Evolutionary conservation across 768 basidiomycete genomes (phyloP).

Genomic region (Tricholoma sp.): DNA sequence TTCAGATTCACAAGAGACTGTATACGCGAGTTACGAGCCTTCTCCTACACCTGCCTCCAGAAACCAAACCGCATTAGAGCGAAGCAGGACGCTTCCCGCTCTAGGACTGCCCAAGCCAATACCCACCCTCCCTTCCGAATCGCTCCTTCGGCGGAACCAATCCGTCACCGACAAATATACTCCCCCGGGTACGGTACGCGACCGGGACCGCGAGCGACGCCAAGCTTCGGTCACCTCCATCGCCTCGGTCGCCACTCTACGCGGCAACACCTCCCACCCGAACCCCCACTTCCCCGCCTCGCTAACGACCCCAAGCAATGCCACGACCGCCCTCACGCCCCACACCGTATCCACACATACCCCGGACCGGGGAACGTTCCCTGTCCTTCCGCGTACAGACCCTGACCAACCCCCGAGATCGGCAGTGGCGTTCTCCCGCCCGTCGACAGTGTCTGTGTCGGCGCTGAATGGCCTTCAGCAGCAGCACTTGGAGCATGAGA

Average conservation of each 20-base stretch:
- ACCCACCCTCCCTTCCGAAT: conserved; percentile 51
- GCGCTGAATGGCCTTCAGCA: conserved; percentile 52
- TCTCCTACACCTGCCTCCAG: conserved; percentile 42
- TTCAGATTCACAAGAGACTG: conserved; percentile 38
- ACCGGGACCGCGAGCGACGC: conserved; percentile 12
- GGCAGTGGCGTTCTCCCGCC: conserved; percentile 62
- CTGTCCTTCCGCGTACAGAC: conserved; percentile 27
- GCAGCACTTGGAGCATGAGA: conserved; percentile 38
- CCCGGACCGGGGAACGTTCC: conserved; percentile 18
- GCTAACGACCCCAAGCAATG: conserved; percentile 45
- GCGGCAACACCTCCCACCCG: conserved; percentile 35
- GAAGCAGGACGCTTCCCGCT: conserved; percentile 41
- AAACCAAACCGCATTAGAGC: conserved; percentile 27
- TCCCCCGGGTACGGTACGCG: conserved; percentile 6
- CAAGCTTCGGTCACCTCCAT: conserved; percentile 32
- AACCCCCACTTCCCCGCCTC: conserved; percentile 29
- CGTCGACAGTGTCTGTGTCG: conserved; percentile 47
- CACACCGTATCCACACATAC: conserved; percentile 54
- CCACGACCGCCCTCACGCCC: conserved; percentile 64
- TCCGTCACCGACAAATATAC: conserved; percentile 7
- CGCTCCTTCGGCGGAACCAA: conserved; percentile 15
- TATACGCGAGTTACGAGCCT: conserved; percentile 33
- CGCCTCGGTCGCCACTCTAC: conserved; percentile 43
- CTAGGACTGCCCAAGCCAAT: conserved; percentile 56
- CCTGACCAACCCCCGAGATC: conserved; percentile 42